Evolutionary conservation across 768 basidiomycete species (phyloP), one percentile per base, ranked within the genome.

Genomic region (Stropharia rugosoannulata): DNA sequence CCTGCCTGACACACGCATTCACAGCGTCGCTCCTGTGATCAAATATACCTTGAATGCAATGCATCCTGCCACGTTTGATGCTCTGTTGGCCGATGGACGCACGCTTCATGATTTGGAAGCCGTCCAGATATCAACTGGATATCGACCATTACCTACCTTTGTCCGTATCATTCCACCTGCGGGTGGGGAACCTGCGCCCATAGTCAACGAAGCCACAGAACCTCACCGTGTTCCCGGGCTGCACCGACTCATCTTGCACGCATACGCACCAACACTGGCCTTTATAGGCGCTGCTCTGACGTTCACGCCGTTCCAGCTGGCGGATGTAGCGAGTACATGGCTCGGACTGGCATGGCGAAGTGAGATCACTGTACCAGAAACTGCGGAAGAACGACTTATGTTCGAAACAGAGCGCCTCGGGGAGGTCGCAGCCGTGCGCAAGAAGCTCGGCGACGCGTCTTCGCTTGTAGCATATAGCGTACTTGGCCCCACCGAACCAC

Each of bases 261-360:
- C 79, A 1, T 62, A 66, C 49, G 81, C 78, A 51, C 73, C 80
- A 0, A 67, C 75, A 0, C 66, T 83, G 3, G 80, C 76, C 8
- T 81, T 82, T 65, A 68, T 77, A 36, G 78, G 77, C 38, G 67
- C 75, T 1, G 56, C 73, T 9, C 64, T 78, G 49, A 71, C 73
- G 13, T 77, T 74, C 59, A 80, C 75, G 8, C 81, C 81, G 2
- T 82, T 82, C 61, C 70, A 70, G 4, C 68, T 81, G 57, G 75
- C 76, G 1, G 80, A 82, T 55, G 66, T 83, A 44, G 69, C 69
- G n/a, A 79, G 76, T 63, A 78, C 76, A 3, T 81, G 77, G 77
- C 70, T 83, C 39, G 62, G 78, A 1, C 65, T 79, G 18, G 72
- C 73, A 2, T 81, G 78, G 77, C 53, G 58, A 2, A 60, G 67